These are phyloP conservation scores for Globisporangium takayamanum DNA, from an alignment of 352 stramenopile species.

Conservation along the genomic window DNA sequence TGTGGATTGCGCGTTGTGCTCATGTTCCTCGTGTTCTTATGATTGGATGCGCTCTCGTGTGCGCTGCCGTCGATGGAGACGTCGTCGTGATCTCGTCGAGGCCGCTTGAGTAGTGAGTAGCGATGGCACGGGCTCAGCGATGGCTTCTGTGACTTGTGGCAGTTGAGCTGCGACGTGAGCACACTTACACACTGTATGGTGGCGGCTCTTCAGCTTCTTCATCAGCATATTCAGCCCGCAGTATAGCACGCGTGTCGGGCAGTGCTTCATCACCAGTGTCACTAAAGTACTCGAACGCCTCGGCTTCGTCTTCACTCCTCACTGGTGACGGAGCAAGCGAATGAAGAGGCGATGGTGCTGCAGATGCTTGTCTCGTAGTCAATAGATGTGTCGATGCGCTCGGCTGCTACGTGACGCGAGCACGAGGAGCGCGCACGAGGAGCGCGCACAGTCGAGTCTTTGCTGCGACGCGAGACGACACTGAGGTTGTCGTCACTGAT, in stretches of 20 bases:
- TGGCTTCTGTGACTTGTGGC: background rate
- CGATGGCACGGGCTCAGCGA: background rate
- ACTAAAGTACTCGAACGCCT: slow-evolving; percentile 9
- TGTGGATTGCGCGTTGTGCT: slow-evolving; percentile 1
- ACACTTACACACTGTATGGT: background rate
- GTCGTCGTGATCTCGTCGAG: background rate
- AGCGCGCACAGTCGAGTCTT: too few relatives aligned
- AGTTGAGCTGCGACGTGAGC: background rate
- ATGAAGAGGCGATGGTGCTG: too few relatives aligned
- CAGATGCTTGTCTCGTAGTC: background rate
- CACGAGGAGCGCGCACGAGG: too few relatives aligned
- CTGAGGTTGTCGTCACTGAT: background rate
- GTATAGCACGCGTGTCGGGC: too few relatives aligned
- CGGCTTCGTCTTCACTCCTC: background rate
- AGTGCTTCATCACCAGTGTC: background rate
- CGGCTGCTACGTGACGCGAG: too few relatives aligned
- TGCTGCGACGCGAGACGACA: too few relatives aligned
- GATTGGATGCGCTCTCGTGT: background rate
- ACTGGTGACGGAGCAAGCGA: background rate
- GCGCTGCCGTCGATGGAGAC: background rate
- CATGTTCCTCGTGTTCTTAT: background rate
- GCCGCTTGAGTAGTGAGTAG: background rate
- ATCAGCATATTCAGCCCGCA: too few relatives aligned
- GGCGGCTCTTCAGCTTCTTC: too few relatives aligned
- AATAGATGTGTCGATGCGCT: too few relatives aligned